Conservation (phyloP, 2,329 filamentous ascomycete genomes). For the Ilyonectria sp. region DNA sequence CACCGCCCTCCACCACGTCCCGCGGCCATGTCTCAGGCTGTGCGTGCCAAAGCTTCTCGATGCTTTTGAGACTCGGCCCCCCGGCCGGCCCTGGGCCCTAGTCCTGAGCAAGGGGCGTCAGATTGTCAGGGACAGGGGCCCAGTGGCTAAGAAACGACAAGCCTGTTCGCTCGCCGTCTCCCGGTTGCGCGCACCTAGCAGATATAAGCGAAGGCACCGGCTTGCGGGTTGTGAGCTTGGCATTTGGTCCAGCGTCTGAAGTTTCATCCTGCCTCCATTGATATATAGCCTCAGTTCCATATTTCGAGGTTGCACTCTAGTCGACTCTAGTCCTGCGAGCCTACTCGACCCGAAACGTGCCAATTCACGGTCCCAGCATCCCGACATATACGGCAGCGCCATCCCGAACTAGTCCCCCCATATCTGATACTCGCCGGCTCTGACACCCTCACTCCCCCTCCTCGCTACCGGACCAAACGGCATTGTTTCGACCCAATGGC, state of each 20-base stretch:
- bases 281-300: conserved; percentile 48
- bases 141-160: conserved; percentile 38
- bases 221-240: conserved; percentile 42
- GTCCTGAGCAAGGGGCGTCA: conserved; percentile 33
- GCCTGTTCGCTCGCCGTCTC: conserved; percentile 25
- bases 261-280: conserved; percentile 44
- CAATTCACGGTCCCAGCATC: conserved; percentile 40
- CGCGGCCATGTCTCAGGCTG: conserved; percentile 41
- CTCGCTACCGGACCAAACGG: conserved; percentile 38
- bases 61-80: conserved; percentile 35
- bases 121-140: conserved; percentile 42
- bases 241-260: conserved; percentile 40
- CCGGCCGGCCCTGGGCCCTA: conserved; percentile 25
- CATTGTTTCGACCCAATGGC: conserved; percentile 63
- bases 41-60: conserved; percentile 43
- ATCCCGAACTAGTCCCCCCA: conserved; percentile 42
- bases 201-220: conserved; percentile 43
- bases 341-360: conserved; percentile 47
- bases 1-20: conserved; percentile 37
- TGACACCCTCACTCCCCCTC: conserved; percentile 36
- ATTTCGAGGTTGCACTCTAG: conserved; percentile 37
- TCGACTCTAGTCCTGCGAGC: conserved; percentile 35
- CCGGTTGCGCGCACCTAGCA: conserved; percentile 34
- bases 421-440: conserved; percentile 43
- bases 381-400: conserved; percentile 40